These are phyloP conservation scores for Neurospora sp. DNA, from an alignment of 495 filamentous ascomycete species.

Conservation along the genomic window DNA sequence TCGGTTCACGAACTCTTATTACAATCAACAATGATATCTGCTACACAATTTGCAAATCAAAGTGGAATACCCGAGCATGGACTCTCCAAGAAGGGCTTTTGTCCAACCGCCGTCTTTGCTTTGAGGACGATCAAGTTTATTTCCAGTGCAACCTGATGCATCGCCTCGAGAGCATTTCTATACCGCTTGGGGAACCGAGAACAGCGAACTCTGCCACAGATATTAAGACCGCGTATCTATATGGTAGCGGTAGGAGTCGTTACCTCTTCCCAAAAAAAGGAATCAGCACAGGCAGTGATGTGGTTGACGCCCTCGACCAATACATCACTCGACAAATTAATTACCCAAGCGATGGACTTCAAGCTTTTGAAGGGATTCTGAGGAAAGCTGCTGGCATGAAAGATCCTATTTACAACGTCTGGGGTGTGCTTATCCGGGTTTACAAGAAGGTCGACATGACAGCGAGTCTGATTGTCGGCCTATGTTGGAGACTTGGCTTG, in stretches of 20 bases:
- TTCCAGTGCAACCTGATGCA: slow-evolving; percentile 26
- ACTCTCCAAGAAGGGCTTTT: slow-evolving; percentile 33
- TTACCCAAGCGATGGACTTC: background rate
- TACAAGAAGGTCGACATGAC: background rate
- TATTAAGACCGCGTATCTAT: background rate
- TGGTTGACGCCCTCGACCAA: background rate
- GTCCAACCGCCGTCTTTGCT: slow-evolving; percentile 22
- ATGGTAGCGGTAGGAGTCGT: background rate
- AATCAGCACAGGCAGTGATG: background rate
- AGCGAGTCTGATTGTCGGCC: background rate
- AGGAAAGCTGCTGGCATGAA: background rate
- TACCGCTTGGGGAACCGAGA: background rate
- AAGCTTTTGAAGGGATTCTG: background rate
- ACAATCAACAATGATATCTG: slow-evolving; percentile 5
- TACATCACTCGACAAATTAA: background rate
- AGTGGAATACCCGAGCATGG: slow-evolving; percentile 30
- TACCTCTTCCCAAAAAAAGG: background rate
- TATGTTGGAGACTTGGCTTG: background rate
- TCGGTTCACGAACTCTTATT: slow-evolving; percentile 2
- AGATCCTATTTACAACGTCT: background rate
- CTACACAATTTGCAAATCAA: slow-evolving; percentile 5
- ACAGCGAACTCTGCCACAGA: background rate
- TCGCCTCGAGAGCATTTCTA: background rate
- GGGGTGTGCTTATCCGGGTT: background rate
- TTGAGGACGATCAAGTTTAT: slow-evolving; percentile 25